These are phyloP conservation scores for Catenaria anguillulae DNA, from an alignment of 371 early-diverging fungal genomes.

Conservation along the genomic window DNA sequence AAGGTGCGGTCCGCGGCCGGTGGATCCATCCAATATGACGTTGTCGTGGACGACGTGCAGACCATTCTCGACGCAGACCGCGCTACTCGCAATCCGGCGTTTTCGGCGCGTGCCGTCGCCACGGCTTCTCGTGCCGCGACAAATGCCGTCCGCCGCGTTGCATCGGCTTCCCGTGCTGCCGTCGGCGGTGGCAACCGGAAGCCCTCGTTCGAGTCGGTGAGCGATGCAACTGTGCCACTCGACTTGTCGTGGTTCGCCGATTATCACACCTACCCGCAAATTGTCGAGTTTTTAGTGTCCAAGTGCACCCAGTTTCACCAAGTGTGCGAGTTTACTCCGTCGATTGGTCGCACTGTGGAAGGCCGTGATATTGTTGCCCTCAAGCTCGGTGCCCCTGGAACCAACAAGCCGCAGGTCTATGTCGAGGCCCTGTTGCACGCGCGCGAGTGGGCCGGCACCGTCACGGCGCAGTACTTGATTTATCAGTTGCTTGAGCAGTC, in stretches of 20 bases:
- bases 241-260: neutral
- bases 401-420: constrained; percentile 29
- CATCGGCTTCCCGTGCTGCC: no score
- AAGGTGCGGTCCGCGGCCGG: no score
- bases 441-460: constrained; percentile 39
- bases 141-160: no score
- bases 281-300: neutral
- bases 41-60: no score
- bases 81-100: no score
- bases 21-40: no score
- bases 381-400: constrained; percentile 20
- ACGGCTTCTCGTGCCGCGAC: no score
- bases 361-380: constrained; percentile 36
- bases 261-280: neutral
- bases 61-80: no score
- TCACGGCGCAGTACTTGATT: constrained; percentile 32
- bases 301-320: neutral
- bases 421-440: constrained; percentile 41
- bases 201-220: no score
- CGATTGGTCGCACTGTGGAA: constrained; percentile 33
- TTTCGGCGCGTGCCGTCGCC: no score
- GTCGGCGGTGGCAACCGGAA: no score
- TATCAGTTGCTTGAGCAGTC: constrained; percentile 20
- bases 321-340: no score
- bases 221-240: neutral